Base-by-base conservation (phyloP, 2,329 filamentous ascomycete species). In the Harringtonia lauricola region DNA sequence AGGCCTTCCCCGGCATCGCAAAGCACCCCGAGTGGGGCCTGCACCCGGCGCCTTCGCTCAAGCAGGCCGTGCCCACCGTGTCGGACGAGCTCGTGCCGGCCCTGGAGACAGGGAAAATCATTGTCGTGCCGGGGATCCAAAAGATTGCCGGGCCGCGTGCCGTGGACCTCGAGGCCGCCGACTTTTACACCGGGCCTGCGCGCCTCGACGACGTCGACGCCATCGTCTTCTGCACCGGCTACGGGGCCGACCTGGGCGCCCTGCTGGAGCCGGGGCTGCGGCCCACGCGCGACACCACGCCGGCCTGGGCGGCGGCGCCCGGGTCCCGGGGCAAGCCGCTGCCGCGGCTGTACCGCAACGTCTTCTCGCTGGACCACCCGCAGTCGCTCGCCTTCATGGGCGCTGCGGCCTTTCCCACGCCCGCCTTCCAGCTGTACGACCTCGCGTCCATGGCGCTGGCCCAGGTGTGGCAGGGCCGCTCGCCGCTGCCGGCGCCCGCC, bases 161-260 rank as follows among this genome's bases (percentile, higher is more conserved):
- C 3, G 34, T 61, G 24, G 55, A 60, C 45, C 51, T 63, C 8
- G 51, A 54, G 2, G 56, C 59, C 24, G 61, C 61, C 1, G 49
- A 56, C 8, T n/a, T n/a, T n/a, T 51, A 57, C 17, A 54, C 53
- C 8, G 59, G 62, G 19, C 9, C 34, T 8, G 19, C 4, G 7
- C 18, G 34, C 34, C 54, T 86, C 1, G 63, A 63, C 19, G 64
- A 68, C 9, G 74, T 86, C 29, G 70, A 86, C 51, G 62, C 65
- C 18, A 66, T 86, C 0, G 67, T 86, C 17, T 55, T 86, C 8
- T 76, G 72, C n/a, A 86, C 81, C 0, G 82, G 82, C 0, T 86
- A 86, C 51, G 8, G 34, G 42, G 22, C 36, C 36, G 35, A 46
- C 24, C 26, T 46, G n/a, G 43, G 37, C 22, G 22, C 29, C 4